Evolutionary conservation across 2,329 filamentous ascomycete genomes (phyloP), one percentile per base, ranked within the genome.

Genomic region (Phialophora chinensis): DNA sequence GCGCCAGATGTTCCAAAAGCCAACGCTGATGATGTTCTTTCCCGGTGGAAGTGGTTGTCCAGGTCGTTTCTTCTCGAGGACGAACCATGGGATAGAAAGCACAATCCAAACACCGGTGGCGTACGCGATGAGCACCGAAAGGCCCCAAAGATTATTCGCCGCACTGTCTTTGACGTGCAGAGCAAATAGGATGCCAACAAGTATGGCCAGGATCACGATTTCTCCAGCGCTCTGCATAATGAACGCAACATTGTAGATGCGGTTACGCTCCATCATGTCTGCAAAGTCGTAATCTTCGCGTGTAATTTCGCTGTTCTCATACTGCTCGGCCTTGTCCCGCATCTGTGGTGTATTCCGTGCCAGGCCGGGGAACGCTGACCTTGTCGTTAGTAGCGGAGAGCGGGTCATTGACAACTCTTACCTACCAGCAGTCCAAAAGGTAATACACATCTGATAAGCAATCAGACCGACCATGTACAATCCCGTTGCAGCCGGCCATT

Each of bases 381-480:
- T 38, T n/a, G 10, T 50, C 12, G 29, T 60, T 49, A 60, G 44
- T 3, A 20, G 11, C 44, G 25, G 8, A 20, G 12, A 14, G 42
- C n/a, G 20, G 2, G 8, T 50, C 10, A 20, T 44, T n/a, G 14
- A 20, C 38, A 20, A 7, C 27, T 50, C 7, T 50, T 29, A 29
- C 57, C 31, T 60, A 60, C 57, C 57, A 0, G 88, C 87, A 0
- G 87, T 89, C 87, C 88, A 90, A 74, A 90, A 90, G 0, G 88
- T 90, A 57, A 90, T 78, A 0, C 86, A 88, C 2, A 88, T 84
- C 75, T 90, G 88, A 71, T 90, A 90, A 0, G 85, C 84, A 68
- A 91, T 87, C 50, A 90, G 68, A 35, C 88, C 88, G 17, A 90
- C 83, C 63, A 90, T 88, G 74, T 91, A 91, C 17, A 91, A 75